Base-by-base conservation (phyloP, 129 eudicot genomes). In the Ambrosia artemisiifolia region DNA sequence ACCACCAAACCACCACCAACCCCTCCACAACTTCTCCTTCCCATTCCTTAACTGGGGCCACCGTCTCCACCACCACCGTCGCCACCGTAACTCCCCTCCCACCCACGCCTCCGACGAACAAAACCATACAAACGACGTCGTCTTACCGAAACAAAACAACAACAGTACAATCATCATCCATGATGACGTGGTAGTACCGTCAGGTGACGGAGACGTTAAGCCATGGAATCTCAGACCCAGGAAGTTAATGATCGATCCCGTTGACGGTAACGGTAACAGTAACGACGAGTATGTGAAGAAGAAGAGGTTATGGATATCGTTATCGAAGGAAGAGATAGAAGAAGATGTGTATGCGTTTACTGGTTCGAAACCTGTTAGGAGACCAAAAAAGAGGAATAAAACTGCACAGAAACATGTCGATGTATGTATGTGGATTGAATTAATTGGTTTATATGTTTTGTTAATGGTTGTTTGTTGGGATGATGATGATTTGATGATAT, bases 321-420 rank as follows among this genome's bases (percentile, higher is more conserved):
- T 88, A 14, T 85, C 90, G 63, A 85, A 69, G 60, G 95, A 88
- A 7, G 91, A 88, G 75, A 85, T 88, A n/a, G 95, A 88, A 10
- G 91, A 88, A 53, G 95, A 88, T 63, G 33, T 88, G 5, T 85
- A 83, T 17, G 70, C 90, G 57, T 38, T 88, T 48, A 85, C 91
- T 6, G 88, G 91, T 34, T 73, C 83, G 16, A 88, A 70, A 67
- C 88, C 90, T 18, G 68, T 78, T 79, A 84, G 86, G 18, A 74
- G 84, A 43, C 86, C 90, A 0, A 82, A 73, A 60, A 88, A 80
- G 53, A 50, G 95, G 70, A 80, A 74, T 56, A 83, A 44, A 50
- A 83, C 68, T n/a, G 80, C 82, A 2, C 90, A 85, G 82, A 85
- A 85, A 70, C 86, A 80, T 20, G 73, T 88, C 6, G 90, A 88